Base-by-base conservation (phyloP, 1,284 basidiomycete species). In the Xerocomus nothofagi region DNA sequence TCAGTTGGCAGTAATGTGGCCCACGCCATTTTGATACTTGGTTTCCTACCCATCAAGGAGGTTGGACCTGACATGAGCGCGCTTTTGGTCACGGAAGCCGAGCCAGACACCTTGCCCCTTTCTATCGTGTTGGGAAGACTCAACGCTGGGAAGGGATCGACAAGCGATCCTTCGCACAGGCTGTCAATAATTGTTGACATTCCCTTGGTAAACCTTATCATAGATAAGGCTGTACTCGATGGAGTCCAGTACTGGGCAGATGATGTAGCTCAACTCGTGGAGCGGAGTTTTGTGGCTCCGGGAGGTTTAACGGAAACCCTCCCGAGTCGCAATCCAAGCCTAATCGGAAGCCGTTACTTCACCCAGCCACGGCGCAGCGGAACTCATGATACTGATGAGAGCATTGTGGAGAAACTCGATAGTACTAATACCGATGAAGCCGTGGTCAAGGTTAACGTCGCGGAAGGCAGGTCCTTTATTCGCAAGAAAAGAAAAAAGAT, bases 311-410 rank as follows among this genome's bases (percentile, higher is more conserved):
- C 70, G 3, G 69, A 73, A 33, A 68, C 61, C 21, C 58, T 60
- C 11, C 67, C 70, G 54, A 79, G 81, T 50, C 76, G 74, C 49
- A 79, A 87, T 55, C 69, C 84, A 5, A 91, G 84, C 65, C 69
- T 94, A 52, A 88, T 93, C 51, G 92, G 91, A 15, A 93, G 91
- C 62, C 80, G 84, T 29, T 94, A 84, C 68, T 93, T 94, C 57
- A 77, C 80, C 0, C 79, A 78, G 49, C 78, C 80, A 31, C 76
- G 78, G 46, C 77, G 74, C 34, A 69, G 72, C 37, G 73, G 71
- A 57, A 72, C 72, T 39, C 74, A 68, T 34, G 69, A 71, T 20
- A 71, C 64, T 55, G 66, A 65, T 61, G 69, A 61, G 36, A 61
- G 57, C 18, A 50, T 53, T 8, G 63, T 62, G 40, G 62, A 61